Evolutionary conservation across 169 alveolate species (phyloP).

Genomic region (Fabrea salina): DNA sequence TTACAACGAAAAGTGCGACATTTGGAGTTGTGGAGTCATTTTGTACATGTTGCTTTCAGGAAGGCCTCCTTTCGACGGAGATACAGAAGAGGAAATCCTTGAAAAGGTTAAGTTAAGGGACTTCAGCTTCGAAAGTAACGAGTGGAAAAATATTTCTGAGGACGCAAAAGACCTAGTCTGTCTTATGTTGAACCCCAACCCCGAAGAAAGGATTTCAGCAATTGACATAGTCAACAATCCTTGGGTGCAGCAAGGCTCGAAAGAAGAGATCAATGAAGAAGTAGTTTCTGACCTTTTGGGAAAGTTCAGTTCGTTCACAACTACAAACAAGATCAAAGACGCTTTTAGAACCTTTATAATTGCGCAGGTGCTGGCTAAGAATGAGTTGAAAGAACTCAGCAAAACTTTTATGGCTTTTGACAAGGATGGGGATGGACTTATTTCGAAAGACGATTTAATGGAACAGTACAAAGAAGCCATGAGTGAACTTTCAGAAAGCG

Average conservation of each 20-base stretch:
- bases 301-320: too few species aligned
- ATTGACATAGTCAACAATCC: conserved; percentile 49
- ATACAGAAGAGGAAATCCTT: neutral
- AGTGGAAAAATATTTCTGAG: neutral
- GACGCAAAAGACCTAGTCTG: neutral
- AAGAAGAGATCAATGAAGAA: neutral
- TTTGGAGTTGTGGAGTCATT: conserved; percentile 32
- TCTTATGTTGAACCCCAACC: conserved; percentile 33
- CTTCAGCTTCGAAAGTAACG: neutral
- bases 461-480: too few species aligned
- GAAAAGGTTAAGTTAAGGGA: neutral
- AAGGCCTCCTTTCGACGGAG: conserved; percentile 8
- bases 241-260: conserved; percentile 34
- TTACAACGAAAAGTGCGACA: conserved; percentile 19
- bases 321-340: conserved; percentile 25
- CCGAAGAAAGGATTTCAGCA: conserved; percentile 47
- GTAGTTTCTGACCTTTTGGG: too few species aligned
- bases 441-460: neutral
- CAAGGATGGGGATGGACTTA: conserved; percentile 1
- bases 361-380: conserved; percentile 12
- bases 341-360: conserved; percentile 29
- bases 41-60: conserved; percentile 29
- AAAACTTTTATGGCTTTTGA: conserved; percentile 24
- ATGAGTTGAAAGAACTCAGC: neutral
- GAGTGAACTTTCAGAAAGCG: too few species aligned